Percentiles rank a stretch among this genome's conserved stretches.
phyloP scores from a whole-genome alignment of 2,329 filamentous ascomycete species.

The Macrophomina pseudophaseolina region DNA sequence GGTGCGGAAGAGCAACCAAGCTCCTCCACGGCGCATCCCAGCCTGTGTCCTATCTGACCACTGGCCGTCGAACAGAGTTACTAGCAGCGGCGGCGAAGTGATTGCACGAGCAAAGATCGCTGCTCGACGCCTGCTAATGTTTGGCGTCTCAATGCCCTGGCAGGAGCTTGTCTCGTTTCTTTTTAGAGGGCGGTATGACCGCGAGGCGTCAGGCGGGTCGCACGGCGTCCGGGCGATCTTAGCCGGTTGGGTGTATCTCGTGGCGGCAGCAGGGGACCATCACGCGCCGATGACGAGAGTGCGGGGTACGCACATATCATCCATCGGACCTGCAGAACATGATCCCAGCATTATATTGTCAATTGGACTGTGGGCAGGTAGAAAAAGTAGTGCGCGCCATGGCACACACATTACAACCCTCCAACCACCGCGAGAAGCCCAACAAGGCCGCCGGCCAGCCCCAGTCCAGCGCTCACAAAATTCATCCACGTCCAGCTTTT shows the following conservation, averaged over 20 bases:
- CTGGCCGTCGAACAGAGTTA: neutral
- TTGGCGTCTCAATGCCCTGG: neutral
- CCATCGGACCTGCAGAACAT: too few species aligned
- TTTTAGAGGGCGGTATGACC: constrained; percentile 14
- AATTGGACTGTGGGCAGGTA: neutral
- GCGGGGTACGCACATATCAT: neutral
- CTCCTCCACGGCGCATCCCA: neutral
- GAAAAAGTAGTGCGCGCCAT: neutral
- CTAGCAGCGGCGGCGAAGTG: neutral
- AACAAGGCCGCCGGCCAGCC: neutral
- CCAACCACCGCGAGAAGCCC: neutral
- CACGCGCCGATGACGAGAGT: neutral
- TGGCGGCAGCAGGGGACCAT: neutral
- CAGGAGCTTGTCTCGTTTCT: neutral
- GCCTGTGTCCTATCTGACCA: neutral
- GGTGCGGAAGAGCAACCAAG: neutral
- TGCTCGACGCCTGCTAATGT: neutral
- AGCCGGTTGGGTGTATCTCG: neutral
- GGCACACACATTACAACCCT: neutral
- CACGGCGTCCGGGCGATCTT: constrained; percentile 13
- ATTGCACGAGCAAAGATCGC: neutral
- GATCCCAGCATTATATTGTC: too few species aligned
- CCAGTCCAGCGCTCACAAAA: neutral
- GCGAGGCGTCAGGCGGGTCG: constrained; percentile 14
- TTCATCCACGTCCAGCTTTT: constrained; percentile 5